Evolutionary conservation across 495 filamentous ascomycete genomes (phyloP), one percentile per base, ranked within the genome.

Genomic region (Aspergillus campestris): DNA sequence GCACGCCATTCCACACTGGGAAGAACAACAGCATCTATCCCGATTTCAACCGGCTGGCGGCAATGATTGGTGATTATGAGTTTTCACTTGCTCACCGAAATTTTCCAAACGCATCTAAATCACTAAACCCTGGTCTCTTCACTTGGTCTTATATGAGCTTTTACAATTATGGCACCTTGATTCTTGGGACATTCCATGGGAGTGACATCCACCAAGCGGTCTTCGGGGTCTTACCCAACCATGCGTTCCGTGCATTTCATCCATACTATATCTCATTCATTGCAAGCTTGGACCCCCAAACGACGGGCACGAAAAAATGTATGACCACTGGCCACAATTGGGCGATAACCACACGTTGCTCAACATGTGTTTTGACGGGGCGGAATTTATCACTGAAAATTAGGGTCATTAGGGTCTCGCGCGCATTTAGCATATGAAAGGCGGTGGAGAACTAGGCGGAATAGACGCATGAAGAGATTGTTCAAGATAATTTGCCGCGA

Each of bases 181-280:
- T 84, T 40, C 55, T 84, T 1, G 82, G 82, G 6, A 84, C 82
- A 3, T 83, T 83, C 67, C 82, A 86, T 61, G 75, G 61, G 11
- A 69, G 62, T 31, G 82, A 85, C 48, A 42, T 84, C 8, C 53
- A 78, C 13, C 78, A 77, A 53, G 74, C 81, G 1, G 80, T 80
- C 43, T 78, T 73, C 48, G 76, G 72, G 10, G 50, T 77, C 31
- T 50, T 73, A 15, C 74, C 76, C 18, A 73, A 80, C 59, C 71
- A 76, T 46, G 77, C 78, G 7, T 68, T 69, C 41, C 51, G 48
- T 29, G 56, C 69, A 31, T 73, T 81, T 46, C 70, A 75, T 34
- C 64, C 59, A 32, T 81, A 80, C 50, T 83, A 81, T 40, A 56
- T 78, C 52, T 71, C 67, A 33, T 84, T 84, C 54, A 48, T 83